A percentile compares a stretch with the other conserved stretches of the same genome.
Conservation (phyloP, 2,329 filamentous ascomycete species). For the Emydomyces testavorans region DNA sequence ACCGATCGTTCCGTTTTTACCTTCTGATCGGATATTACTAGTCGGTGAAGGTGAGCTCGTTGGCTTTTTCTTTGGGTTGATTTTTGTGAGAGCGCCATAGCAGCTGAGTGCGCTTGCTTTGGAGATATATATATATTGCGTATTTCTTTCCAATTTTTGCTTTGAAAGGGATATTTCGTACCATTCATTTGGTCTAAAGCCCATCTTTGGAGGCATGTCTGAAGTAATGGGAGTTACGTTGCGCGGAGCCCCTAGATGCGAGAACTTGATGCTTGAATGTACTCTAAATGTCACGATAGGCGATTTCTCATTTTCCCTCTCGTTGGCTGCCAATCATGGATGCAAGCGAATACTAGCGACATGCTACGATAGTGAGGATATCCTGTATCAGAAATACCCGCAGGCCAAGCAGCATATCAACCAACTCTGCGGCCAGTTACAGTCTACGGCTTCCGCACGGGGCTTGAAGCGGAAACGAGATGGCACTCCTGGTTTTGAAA, state of each 20-base stretch:
- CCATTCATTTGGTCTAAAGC: no score
- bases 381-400: constrained; percentile 61
- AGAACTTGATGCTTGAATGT: not conserved
- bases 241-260: no score
- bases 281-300: constrained; percentile 21
- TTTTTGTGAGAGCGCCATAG: not conserved
- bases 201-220: no score
- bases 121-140: not conserved
- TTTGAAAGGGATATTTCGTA: no score
- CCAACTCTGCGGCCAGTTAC: constrained; percentile 23
- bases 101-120: not conserved
- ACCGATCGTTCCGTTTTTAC: constrained; percentile 32
- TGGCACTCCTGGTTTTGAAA: constrained; percentile 2
- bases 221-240: no score
- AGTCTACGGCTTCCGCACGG: not conserved
- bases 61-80: constrained; percentile 9
- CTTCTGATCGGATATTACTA: constrained; percentile 33
- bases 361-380: constrained; percentile 35
- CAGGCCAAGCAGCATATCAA: constrained; percentile 51
- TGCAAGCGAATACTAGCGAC: constrained; percentile 35
- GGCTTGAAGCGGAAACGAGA: constrained; percentile 19
- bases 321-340: constrained; percentile 32
- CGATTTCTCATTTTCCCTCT: constrained; percentile 40
- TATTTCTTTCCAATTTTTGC: no score
- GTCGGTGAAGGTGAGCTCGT: constrained; percentile 35